phyloP scores from a whole-genome alignment of 1,284 basidiomycete genomes.

The Papiliotrema fonsecae region DNA sequence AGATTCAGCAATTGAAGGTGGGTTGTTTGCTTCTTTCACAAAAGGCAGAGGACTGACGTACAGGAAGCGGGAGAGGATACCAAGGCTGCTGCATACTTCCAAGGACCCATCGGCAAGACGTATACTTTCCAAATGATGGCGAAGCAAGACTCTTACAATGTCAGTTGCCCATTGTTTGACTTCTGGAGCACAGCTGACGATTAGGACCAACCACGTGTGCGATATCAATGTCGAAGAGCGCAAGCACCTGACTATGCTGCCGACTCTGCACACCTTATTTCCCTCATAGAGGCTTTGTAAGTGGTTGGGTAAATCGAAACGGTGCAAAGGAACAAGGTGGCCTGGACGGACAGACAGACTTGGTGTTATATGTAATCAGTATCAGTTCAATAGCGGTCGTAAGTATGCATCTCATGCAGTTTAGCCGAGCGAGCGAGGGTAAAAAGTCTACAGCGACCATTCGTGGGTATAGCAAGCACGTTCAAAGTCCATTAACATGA shows the following conservation, averaged over 20 bases:
- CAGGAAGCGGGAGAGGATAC: conserved; percentile 61
- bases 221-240: conserved; percentile 73
- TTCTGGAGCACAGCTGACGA: neutral
- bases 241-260: conserved; percentile 64
- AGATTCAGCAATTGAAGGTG: conserved; percentile 69
- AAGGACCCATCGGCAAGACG: conserved; percentile 62
- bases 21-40: conserved; percentile 13
- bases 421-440: too few species aligned
- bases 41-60: conserved; percentile 2
- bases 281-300: conserved; percentile 44
- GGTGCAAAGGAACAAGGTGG: too few species aligned
- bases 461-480: too few species aligned
- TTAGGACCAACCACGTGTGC: conserved; percentile 70
- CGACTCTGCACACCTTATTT: conserved; percentile 61
- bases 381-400: too few species aligned
- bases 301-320: too few species aligned
- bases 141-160: conserved; percentile 80
- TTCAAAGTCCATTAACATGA: too few species aligned
- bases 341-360: neutral
- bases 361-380: too few species aligned
- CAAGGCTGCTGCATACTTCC: conserved; percentile 61
- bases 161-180: conserved; percentile 46
- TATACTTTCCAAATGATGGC: conserved; percentile 85
- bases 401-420: too few species aligned
- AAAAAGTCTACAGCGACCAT: too few species aligned